Evolutionary conservation across 2,329 filamentous ascomycete genomes (phyloP).

Genomic region (Hypoxylon sp.): DNA sequence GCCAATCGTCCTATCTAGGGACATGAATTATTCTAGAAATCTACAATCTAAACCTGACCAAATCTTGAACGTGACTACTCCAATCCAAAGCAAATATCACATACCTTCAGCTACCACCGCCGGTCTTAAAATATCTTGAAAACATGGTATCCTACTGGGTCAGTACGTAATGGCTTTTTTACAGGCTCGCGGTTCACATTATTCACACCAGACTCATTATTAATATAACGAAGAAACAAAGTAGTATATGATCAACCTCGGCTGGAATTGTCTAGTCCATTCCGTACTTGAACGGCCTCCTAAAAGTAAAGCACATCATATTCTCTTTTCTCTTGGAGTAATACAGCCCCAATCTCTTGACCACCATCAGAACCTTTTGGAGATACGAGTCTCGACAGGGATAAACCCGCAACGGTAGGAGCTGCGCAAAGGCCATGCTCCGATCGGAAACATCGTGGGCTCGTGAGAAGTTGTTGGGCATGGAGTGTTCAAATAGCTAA

Average conservation of each 20-base stretch:
- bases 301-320: slow-evolving; percentile 66
- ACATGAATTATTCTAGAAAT: neutral
- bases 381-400: slow-evolving; percentile 69
- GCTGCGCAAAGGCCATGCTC: slow-evolving; percentile 62
- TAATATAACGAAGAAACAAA: slow-evolving; percentile 61
- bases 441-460: slow-evolving; percentile 62
- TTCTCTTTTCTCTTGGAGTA: slow-evolving; percentile 63
- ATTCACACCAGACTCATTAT: slow-evolving; percentile 53
- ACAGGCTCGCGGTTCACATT: slow-evolving; percentile 46
- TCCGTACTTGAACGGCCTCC: slow-evolving; percentile 65
- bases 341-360: slow-evolving; percentile 65
- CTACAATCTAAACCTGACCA: neutral
- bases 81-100: slow-evolving; percentile 4
- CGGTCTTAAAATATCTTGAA: slow-evolving; percentile 44
- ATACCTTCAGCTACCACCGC: slow-evolving; percentile 21
- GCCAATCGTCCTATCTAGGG: neutral
- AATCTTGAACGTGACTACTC: neutral
- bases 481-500: slow-evolving; percentile 45
- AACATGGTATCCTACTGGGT: slow-evolving; percentile 48
- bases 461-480: slow-evolving; percentile 53
- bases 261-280: slow-evolving; percentile 65
- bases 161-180: slow-evolving; percentile 44
- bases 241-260: slow-evolving; percentile 72
- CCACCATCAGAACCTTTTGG: slow-evolving; percentile 71
- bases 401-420: slow-evolving; percentile 64